These are phyloP conservation scores for Blastobotrys serpentis DNA, from an alignment of 1,139 yeast genomes.

Conservation along the genomic window DNA sequence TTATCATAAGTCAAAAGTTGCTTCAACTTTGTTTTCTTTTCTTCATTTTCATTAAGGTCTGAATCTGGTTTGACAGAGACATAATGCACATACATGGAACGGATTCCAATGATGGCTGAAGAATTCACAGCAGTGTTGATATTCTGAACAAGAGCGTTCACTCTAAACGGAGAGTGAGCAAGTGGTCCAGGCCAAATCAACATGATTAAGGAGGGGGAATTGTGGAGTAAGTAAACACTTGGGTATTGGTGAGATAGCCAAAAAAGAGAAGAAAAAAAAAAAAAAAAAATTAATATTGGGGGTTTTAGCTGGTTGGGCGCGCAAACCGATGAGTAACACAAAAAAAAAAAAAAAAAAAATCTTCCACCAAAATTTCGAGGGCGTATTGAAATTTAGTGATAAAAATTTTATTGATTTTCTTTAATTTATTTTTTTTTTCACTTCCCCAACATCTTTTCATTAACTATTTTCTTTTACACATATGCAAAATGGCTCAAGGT, in stretches of 20 bases:
- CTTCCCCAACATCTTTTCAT: not conserved
- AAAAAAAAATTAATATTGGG: not conserved
- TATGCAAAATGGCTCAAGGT: slow-evolving; percentile 2
- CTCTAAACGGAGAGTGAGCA: slow-evolving; percentile 86
- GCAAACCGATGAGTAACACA: not conserved
- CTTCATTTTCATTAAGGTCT: slow-evolving; percentile 36
- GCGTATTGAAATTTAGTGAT: too few relatives aligned
- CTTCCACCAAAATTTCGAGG: too few relatives aligned
- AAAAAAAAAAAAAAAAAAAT: slow-evolving; percentile 10
- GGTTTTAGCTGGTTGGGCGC: not conserved
- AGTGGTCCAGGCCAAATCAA: slow-evolving; percentile 83
- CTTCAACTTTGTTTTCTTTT: slow-evolving; percentile 47
- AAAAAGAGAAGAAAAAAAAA: slow-evolving; percentile 1
- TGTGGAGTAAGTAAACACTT: not conserved
- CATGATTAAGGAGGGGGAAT: slow-evolving; percentile 29
- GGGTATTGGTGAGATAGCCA: slow-evolving; percentile 5
- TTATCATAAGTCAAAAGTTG: slow-evolving; percentile 74
- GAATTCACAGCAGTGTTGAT: slow-evolving; percentile 69
- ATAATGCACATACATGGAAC: slow-evolving; percentile 80
- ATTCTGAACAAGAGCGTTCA: slow-evolving; percentile 66
- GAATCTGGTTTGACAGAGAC: slow-evolving; percentile 53
- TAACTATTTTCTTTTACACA: not conserved
- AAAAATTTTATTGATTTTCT: too few relatives aligned
- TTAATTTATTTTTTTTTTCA: too few relatives aligned
- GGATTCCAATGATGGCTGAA: slow-evolving; percentile 64